Base-by-base conservation (phyloP, 345 rosid genomes). In the Pistacia vera region DNA sequence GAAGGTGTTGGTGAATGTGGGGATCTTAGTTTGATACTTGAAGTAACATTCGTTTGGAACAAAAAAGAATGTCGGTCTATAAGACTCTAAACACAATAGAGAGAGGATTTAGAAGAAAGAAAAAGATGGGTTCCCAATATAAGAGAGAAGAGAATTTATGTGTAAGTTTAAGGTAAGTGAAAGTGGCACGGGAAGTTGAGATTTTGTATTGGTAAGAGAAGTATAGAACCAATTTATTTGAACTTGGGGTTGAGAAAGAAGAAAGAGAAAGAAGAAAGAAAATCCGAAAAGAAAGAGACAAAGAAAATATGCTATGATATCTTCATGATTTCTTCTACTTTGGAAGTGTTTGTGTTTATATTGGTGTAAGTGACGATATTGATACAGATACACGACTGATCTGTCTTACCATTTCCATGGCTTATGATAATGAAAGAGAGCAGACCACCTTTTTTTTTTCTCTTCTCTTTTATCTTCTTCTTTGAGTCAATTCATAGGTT, bases 11-110 rank as follows among this genome's bases (percentile, higher is more conserved):
- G 70, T 49, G 63, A 60, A 65, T 71, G 65, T 18, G 77, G 66
- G 28, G 44, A 35, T 58, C 62, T 68, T 56, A 67, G 68, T 44
- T 68, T 54, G 75, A 49, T 83, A 71, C 56, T 78, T 78, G 62
- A 75, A 70, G 74, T 71, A 79, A 80, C 87, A 72, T 80, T 82
- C 74, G 63, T 58, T 62, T 57, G 59, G 74, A 81, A 78, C 85
- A 71, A 72, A 79, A 75, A 70, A 78, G 85, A 85, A 87, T 85
- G 85, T 85, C 84, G 72, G 86, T 83, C 83, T 79, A 77, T 28
- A 67, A 66, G 60, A 57, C 76, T 66, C 81, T 12, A 73, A 70
- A 70, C 78, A 68, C 68, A 48, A 75, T 66, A 13, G 36, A 8
- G 30, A 28, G 30, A 28, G 22, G 4, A n/a, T 46, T 46, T 44